These are phyloP conservation scores for Bjerkandera adusta DNA, from an alignment of 1,284 basidiomycete species.

Conservation along the genomic window DNA sequence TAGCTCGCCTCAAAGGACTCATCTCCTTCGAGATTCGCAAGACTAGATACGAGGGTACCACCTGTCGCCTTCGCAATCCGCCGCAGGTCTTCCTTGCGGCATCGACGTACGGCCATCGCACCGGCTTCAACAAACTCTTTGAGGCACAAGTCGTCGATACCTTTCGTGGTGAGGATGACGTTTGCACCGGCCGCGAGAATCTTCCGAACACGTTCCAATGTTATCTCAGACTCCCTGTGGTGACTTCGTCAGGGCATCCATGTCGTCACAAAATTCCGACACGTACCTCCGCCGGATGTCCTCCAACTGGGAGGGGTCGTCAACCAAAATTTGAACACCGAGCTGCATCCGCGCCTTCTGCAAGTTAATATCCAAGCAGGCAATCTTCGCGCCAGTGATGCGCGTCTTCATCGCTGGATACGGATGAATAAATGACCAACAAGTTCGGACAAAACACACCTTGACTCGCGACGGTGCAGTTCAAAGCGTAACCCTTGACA, in stretches of 20 bases:
- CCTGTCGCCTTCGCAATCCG: constrained; percentile 98
- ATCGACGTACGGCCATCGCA: constrained; percentile 97
- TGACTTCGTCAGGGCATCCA: constrained; percentile 1
- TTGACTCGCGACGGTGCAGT: constrained; percentile 98
- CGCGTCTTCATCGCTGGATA: constrained; percentile 93
- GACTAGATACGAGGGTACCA: constrained; percentile 88
- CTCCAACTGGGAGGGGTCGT: constrained; percentile 95
- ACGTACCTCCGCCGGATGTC: constrained; percentile 88
- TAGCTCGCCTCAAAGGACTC: constrained; percentile 95
- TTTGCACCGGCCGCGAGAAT: constrained; percentile 96
- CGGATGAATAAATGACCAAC: not conserved
- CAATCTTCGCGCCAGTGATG: constrained; percentile 93
- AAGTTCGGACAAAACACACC: constrained; percentile 50
- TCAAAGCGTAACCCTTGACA: constrained; percentile 96
- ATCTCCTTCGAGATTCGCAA: constrained; percentile 97
- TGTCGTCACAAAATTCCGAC: not conserved
- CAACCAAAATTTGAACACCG: constrained; percentile 96
- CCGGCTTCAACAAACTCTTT: constrained; percentile 99
- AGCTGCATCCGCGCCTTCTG: constrained; percentile 98
- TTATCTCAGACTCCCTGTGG: constrained; percentile 91
- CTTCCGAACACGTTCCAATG: constrained; percentile 93
- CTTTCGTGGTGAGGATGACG: constrained; percentile 97
- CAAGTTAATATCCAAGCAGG: constrained; percentile 97
- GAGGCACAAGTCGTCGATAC: constrained; percentile 96
- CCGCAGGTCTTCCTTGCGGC: constrained; percentile 96